Evolutionary conservation across 371 early-diverging fungal genomes (phyloP).

Genomic region (Rhizomucor pusillus): DNA sequence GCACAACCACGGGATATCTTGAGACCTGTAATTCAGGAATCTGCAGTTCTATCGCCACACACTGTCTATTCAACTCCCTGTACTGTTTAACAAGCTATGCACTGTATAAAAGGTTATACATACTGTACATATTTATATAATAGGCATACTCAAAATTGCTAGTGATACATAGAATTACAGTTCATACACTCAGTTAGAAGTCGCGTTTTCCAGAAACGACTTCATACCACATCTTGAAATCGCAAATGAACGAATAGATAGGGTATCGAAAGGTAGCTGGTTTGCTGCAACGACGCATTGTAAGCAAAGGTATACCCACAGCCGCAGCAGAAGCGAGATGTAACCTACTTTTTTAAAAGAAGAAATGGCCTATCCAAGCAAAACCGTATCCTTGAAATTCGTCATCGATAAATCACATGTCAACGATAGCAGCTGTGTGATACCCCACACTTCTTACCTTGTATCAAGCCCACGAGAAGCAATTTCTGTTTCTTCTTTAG

Average conservation of each 20-base stretch:
- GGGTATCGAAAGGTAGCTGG: constrained; percentile 75
- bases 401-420: background rate
- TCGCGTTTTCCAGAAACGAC: constrained; percentile 36
- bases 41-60: too few relatives aligned
- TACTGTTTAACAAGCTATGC: too few relatives aligned
- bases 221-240: constrained; percentile 63
- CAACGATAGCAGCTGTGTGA: background rate
- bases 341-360: constrained; percentile 66
- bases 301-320: too few relatives aligned
- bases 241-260: constrained; percentile 59
- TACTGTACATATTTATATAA: too few relatives aligned
- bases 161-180: too few relatives aligned
- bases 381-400: constrained; percentile 47
- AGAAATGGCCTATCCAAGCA: constrained; percentile 72
- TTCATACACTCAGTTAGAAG: constrained; percentile 24
- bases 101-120: too few relatives aligned
- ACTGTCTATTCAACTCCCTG: too few relatives aligned
- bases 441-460: constrained; percentile 19
- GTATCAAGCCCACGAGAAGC: constrained; percentile 22
- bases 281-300: too few relatives aligned
- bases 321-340: too few relatives aligned
- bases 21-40: too few relatives aligned
- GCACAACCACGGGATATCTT: too few relatives aligned
- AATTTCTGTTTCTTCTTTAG: constrained; percentile 20
- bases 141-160: too few relatives aligned